Evolutionary conservation across 352 stramenopile genomes (phyloP), one percentile per base, ranked within the genome.

Genomic region (Globisporangium lucens): DNA sequence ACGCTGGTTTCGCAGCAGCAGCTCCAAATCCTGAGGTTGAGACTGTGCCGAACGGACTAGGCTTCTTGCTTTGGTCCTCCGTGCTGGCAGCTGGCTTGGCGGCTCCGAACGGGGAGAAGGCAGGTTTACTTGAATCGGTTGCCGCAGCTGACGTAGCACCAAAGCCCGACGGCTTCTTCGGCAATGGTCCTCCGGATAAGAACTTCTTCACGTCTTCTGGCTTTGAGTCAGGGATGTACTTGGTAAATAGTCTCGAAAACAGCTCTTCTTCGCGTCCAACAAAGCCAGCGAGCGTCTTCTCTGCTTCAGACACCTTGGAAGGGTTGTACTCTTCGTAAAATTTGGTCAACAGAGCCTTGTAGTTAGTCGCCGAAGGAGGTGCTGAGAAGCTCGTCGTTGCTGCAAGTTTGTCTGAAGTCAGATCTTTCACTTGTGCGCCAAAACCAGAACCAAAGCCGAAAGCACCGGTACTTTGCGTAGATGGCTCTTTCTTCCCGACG

Each of bases 301-400:
- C 80, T 10, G 78, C 78, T 63, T 77, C 70, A 12, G 53, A 60
- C 49, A 73, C 57, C 67, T 89, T 89, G 4, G 73, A 62, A 2
- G 76, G 67, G 63, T 91, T 91, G 71, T 86, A 73, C 35, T 83
- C 76, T 71, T 81, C 73, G 56, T 91, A 93, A 56, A 93, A 93
- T 20, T 76, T 83, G 52, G 76, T 53, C 24, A 93, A 65, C 43
- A 83, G 68, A 7, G 63, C 57, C 63, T 85, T 88, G 70, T 85
- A 89, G 60, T 87, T 75, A 17, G 47, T 52, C 35, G 2, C 30
- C 4, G 61, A 17, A 1, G 63, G 33, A 43, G 63, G 63, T 13
- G 56, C 43, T 29, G 27, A 35, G 1, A 47, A 71, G 8, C 67
- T 62, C 30, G 29, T 57, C 63, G 69, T 57, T 47, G 57, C 35